Conservation (phyloP, 2,329 filamentous ascomycete genomes). For the Colletotrichum cordylinicola region DNA sequence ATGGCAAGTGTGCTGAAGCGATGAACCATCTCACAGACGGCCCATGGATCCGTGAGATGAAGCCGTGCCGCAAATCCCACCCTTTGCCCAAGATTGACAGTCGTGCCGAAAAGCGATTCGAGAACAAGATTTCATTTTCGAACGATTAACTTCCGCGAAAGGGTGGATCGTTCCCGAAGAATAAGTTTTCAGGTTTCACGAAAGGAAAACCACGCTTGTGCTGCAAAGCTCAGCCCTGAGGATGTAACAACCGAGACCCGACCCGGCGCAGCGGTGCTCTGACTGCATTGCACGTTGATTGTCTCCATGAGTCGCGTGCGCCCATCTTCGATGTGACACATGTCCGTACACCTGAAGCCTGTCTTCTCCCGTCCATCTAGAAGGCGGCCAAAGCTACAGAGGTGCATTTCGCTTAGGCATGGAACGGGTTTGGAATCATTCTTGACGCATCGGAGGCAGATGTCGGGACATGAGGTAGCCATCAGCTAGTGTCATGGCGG, state of each 20-base stretch:
- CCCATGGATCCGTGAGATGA: neutral
- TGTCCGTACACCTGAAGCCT: neutral
- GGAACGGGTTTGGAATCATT: conserved; percentile 2
- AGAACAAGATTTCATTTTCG: neutral
- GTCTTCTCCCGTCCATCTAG: conserved; percentile 13
- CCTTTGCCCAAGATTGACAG: neutral
- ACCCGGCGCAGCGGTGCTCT: neutral
- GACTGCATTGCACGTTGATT: neutral
- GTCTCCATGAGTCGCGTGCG: neutral
- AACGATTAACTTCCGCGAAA: neutral
- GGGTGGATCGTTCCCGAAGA: neutral
- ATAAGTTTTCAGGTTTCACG: neutral
- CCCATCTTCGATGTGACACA: neutral
- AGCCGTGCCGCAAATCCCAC: neutral
- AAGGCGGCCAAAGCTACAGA: neutral
- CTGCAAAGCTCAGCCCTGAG: neutral
- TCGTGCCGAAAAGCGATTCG: neutral
- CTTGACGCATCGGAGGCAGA: neutral
- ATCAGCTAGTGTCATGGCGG: neutral
- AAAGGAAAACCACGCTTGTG: neutral
- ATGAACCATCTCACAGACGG: neutral
- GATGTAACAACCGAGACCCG: neutral
- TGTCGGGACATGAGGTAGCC: neutral
- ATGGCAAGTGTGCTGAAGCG: neutral
- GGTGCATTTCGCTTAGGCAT: neutral